phyloP scores from a whole-genome alignment of 169 alveolate species.

The Eimeria falciformis region DNA sequence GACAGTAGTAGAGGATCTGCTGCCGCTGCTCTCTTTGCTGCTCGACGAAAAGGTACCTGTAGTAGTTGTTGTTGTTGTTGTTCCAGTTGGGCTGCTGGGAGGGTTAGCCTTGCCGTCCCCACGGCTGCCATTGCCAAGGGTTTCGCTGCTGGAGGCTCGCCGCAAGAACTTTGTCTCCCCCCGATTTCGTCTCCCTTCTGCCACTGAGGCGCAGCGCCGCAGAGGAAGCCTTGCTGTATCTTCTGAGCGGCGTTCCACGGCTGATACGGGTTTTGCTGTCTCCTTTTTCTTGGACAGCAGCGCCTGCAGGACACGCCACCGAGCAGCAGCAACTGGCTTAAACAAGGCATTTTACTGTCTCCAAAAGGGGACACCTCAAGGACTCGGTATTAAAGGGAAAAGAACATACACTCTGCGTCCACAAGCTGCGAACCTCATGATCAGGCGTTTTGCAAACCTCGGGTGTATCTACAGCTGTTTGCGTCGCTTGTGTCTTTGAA shows the following conservation, averaged over 20 bases:
- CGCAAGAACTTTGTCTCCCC: background rate
- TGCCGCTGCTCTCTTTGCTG: constrained; percentile 17
- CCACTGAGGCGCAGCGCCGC: constrained; percentile 10
- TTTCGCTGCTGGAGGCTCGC: constrained; percentile 2
- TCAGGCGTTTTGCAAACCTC: too few relatives aligned
- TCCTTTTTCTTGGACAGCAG: background rate
- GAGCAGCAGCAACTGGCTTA: background rate
- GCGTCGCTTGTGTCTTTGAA: too few relatives aligned
- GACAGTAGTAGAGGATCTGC: too few relatives aligned
- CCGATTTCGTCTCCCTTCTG: background rate
- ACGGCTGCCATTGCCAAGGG: background rate
- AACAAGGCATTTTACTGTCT: too few relatives aligned
- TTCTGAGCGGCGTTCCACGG: background rate
- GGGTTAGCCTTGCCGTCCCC: too few relatives aligned
- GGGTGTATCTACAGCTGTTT: too few relatives aligned
- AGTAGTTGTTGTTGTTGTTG: background rate
- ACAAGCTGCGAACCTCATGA: too few relatives aligned
- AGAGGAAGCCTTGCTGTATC: background rate
- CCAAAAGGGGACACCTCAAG: too few relatives aligned
- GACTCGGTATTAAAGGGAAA: too few relatives aligned
- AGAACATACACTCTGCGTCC: too few relatives aligned
- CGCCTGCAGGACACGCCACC: background rate
- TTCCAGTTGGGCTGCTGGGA: background rate
- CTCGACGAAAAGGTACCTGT: background rate
- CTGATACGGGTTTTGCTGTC: background rate